Conservation (phyloP, 2,329 filamentous ascomycete species). For the Celoporthe dispersa region DNA sequence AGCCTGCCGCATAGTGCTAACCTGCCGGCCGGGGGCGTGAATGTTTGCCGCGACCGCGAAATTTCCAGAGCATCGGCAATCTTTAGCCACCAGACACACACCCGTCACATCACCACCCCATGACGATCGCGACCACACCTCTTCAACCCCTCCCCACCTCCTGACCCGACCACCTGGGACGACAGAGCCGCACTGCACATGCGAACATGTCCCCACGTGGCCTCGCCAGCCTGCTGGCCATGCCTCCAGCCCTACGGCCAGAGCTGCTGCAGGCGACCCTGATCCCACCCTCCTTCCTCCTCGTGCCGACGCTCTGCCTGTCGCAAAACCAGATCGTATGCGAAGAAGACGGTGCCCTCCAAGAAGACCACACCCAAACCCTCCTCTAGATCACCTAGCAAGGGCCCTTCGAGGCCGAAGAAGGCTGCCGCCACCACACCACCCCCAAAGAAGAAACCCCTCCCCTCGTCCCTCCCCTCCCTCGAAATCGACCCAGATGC, state of each 20-base stretch:
- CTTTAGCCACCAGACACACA: background rate
- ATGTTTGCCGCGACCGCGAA: conserved; percentile 25
- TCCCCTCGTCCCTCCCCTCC: background rate
- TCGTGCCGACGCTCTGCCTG: background rate
- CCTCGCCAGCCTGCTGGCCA: conserved; percentile 31
- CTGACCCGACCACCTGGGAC: conserved; percentile 19
- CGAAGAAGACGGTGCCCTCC: background rate
- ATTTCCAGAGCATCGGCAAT: conserved; percentile 21
- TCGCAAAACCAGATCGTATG: conserved; percentile 15
- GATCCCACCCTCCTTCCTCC: conserved; percentile 12
- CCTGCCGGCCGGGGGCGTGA: conserved; percentile 1
- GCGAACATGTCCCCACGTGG: conserved; percentile 29
- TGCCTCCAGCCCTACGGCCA: conserved; percentile 33
- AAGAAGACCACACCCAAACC: background rate
- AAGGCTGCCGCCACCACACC: background rate
- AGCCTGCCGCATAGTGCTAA: conserved; percentile 6
- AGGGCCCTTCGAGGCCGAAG: background rate
- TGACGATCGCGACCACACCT: conserved; percentile 10
- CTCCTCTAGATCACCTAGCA: background rate
- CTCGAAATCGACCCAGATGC: conserved; percentile 13
- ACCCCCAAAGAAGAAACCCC: background rate
- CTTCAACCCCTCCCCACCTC: background rate
- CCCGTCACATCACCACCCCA: conserved; percentile 10
- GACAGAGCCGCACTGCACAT: conserved; percentile 24
- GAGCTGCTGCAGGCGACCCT: conserved; percentile 31